Base-by-base conservation (phyloP, 805 yeast genomes). In the Yamadazyma philogaea region DNA sequence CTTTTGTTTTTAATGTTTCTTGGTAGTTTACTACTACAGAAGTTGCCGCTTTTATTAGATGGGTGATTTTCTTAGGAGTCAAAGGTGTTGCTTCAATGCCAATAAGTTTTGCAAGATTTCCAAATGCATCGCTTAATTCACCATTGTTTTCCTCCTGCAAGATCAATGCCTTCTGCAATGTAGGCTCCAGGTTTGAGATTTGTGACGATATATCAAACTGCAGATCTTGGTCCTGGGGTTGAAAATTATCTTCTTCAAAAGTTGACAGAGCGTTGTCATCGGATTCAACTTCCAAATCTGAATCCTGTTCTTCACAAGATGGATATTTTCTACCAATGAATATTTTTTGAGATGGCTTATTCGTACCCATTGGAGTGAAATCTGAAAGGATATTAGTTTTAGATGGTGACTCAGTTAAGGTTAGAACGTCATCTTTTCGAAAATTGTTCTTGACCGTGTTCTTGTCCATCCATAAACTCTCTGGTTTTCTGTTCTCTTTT, bases 391-490 rank as follows among this genome's bases (percentile, higher is more conserved):
- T 24, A 24, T 7, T 24, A 4, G 28, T 24, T 11, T 7, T 11
- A 24, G n/a, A 11, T 4, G 28, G 8, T 7, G 28, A 11, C 12
- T 4, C 12, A 7, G 28, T 24, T n/a, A n/a, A n/a, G n/a, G n/a
- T n/a, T n/a, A n/a, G n/a, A n/a, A n/a, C n/a, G n/a, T n/a, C n/a
- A n/a, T n/a, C n/a, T n/a, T 24, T 24, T 4, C 8, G 10, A n/a
- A 38, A 28, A 24, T 42, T 42, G 21, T 32, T 24, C 34, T 28
- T 34, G 24, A 38, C 6, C 3, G 42, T 33, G 12, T 36, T 26
- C 7, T 36, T 27, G 21, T 42, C 45, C 33, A 42, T 34, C 46
- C 46, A 39, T 12, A 14, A 7, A n/a, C 28, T 24, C 10, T 24
- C 28, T 24, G 28, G 28, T 24, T 7, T 24, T 24, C 12, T 24